phyloP scores from a whole-genome alignment of 331 rosid genomes.

The Stylosanthes scabra region DNA sequence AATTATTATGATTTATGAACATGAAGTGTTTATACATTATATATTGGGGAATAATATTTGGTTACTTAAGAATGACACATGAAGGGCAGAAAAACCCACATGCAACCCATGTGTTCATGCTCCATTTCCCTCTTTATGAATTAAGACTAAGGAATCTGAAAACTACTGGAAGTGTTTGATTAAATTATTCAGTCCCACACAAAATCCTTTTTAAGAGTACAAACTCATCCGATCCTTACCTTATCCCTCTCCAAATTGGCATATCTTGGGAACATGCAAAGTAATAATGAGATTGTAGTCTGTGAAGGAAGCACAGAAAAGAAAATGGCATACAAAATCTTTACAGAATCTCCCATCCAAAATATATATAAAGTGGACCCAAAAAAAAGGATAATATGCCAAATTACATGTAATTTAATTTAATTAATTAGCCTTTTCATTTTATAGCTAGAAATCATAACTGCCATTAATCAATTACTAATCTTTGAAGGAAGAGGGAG shows the following conservation, averaged over 20 bases:
- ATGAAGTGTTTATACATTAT: background rate
- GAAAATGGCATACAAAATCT: conserved; percentile 42
- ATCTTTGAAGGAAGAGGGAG: conserved; percentile 19
- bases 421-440: conserved; percentile 53
- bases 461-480: conserved; percentile 45
- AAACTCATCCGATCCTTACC: background rate
- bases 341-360: conserved; percentile 30
- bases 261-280: conserved; percentile 52
- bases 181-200: conserved; percentile 32
- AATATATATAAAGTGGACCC: background rate
- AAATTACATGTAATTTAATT: conserved; percentile 49
- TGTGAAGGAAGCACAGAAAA: background rate
- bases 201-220: conserved; percentile 23
- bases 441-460: conserved; percentile 59
- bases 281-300: conserved; percentile 47
- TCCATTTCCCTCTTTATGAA: conserved; percentile 24
- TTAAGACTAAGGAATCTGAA: conserved; percentile 32
- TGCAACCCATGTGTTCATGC: conserved; percentile 64
- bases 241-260: conserved; percentile 35
- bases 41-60: conserved; percentile 14
- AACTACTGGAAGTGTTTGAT: conserved; percentile 14
- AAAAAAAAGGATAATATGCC: conserved; percentile 2
- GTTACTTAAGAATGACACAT: conserved; percentile 47
- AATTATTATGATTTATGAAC: conserved; percentile 16
- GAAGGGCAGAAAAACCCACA: conserved; percentile 46